Percentiles rank a stretch among this genome's conserved stretches.
These are phyloP conservation scores for Opeltia flavorubescens DNA, from an alignment of 495 filamentous ascomycete species.

Conservation along the genomic window DNA sequence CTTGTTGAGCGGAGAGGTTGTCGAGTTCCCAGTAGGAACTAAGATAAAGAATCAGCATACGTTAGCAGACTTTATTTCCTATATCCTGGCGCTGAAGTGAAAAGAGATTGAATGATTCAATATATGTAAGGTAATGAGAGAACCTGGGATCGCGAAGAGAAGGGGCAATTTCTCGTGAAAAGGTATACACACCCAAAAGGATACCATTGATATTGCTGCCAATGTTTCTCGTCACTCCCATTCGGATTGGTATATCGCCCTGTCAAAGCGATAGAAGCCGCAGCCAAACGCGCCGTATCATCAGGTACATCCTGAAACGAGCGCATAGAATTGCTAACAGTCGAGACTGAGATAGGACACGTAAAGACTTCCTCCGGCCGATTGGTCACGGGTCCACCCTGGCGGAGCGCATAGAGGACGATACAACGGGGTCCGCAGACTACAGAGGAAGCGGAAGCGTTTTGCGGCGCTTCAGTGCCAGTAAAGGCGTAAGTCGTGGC, in stretches of 20 bases:
- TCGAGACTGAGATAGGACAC: constrained; percentile 10
- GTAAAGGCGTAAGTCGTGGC: constrained; percentile 14
- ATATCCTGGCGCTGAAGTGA: neutral
- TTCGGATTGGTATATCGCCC: constrained; percentile 5
- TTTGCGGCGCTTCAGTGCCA: constrained; percentile 7
- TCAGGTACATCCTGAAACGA: constrained; percentile 5
- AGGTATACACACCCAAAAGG: constrained; percentile 6
- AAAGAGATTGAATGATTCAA: neutral
- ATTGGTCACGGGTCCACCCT: neutral
- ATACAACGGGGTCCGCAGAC: constrained; percentile 14
- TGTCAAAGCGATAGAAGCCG: constrained; percentile 12
- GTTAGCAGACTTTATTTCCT: no score
- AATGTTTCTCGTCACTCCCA: neutral
- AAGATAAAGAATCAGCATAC: neutral
- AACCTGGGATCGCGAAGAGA: neutral
- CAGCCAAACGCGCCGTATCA: constrained; percentile 10
- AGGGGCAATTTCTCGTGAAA: neutral
- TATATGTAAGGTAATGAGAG: neutral
- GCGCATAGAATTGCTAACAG: constrained; percentile 7
- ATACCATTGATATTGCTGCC: constrained; percentile 13
- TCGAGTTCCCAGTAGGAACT: constrained; percentile 13
- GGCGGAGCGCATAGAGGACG: constrained; percentile 8
- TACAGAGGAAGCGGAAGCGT: neutral
- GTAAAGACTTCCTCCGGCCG: constrained; percentile 1
- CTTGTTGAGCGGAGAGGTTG: neutral